These are phyloP conservation scores for Diaporthe sp. DNA, from an alignment of 2,329 filamentous ascomycete genomes.

Conservation along the genomic window DNA sequence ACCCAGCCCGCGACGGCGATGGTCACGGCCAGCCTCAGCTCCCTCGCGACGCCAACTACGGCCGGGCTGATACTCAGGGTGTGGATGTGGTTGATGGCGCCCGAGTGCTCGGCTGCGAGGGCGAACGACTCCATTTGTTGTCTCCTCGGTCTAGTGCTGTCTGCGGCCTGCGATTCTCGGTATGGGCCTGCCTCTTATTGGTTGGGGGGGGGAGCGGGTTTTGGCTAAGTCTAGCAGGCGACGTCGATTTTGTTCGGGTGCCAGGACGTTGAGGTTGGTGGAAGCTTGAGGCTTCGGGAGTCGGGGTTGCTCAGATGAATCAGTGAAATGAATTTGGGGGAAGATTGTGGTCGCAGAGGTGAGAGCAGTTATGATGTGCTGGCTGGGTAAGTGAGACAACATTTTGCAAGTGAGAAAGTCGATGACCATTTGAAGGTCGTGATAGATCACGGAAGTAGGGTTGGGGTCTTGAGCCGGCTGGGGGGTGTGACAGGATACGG, in stretches of 20 bases:
- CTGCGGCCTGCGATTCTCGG: not conserved
- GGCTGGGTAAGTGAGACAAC: not conserved
- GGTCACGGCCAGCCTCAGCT: slow-evolving; percentile 41
- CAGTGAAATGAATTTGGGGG: not conserved
- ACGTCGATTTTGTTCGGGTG: no score
- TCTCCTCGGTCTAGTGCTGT: not conserved
- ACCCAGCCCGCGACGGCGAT: slow-evolving; percentile 46
- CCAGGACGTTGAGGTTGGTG: not conserved
- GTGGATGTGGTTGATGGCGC: slow-evolving; percentile 52
- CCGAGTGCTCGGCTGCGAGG: slow-evolving; percentile 51
- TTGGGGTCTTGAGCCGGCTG: not conserved
- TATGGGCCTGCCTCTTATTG: not conserved
- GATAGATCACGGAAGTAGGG: not conserved
- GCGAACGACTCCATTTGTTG: slow-evolving; percentile 52
- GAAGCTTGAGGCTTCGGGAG: not conserved
- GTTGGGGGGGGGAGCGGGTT: not conserved
- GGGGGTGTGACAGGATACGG: not conserved
- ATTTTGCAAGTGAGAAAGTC: not conserved
- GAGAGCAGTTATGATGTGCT: not conserved
- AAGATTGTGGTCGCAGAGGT: no score
- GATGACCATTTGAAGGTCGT: not conserved
- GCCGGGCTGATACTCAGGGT: slow-evolving; percentile 49
- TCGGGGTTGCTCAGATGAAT: not conserved
- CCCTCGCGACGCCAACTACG: slow-evolving; percentile 46
- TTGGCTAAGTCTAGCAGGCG: not conserved